Base-by-base conservation (phyloP, 2,329 filamentous ascomycete species). In the Phymatotrichopsis omnivora region DNA sequence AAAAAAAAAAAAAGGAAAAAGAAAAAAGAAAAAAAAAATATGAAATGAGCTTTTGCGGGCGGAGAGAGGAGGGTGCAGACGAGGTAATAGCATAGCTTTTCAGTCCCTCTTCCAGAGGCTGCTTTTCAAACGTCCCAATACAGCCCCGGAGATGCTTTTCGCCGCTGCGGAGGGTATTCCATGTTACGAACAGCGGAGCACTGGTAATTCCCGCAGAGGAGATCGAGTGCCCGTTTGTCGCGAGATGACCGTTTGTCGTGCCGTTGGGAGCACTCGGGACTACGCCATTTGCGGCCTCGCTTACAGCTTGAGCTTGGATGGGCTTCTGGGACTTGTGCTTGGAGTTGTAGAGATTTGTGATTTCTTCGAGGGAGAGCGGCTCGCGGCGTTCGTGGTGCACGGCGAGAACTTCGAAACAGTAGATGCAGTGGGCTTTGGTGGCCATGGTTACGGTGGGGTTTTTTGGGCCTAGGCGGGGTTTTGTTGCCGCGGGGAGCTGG, bases 121-220 rank as follows among this genome's bases (percentile, higher is more conserved):
- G 76, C 2, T 78, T 64, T 60, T 87, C 82, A 60, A 96, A 98
- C 2, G 89, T 98, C 56, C 91, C 91, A 61, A 98, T 96, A 69
- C 91, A 98, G 49, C 91, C 91, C 49, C 91, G 80, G 31, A 98
- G 74, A 19, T 73, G 74, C 25, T 51, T 50, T 22, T 30, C 44
- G 16, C 52, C 58, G 52, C 63, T 57, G 12, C 69, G 64, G 43
- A 85, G 57, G 0, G 76, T 85, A 67, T 95, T 93, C 87, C 89
- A 96, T 6, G 87, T 94, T 35, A 98, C 84, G 62, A 96, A 96
- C 29, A 96, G 73, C 1, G 89, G 89, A 52, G 79, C 76, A 31
- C 74, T 71, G 46, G 65, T 64, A 56, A 64, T 60, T 50, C 56
- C 53, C 55, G 49, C 54, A 58, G 59, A 49, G 60, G 61, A 33